A percentile compares a stretch with the other conserved stretches of the same genome.
Conservation (phyloP, 805 yeast genomes). For the Ogataea zsoltii region DNA sequence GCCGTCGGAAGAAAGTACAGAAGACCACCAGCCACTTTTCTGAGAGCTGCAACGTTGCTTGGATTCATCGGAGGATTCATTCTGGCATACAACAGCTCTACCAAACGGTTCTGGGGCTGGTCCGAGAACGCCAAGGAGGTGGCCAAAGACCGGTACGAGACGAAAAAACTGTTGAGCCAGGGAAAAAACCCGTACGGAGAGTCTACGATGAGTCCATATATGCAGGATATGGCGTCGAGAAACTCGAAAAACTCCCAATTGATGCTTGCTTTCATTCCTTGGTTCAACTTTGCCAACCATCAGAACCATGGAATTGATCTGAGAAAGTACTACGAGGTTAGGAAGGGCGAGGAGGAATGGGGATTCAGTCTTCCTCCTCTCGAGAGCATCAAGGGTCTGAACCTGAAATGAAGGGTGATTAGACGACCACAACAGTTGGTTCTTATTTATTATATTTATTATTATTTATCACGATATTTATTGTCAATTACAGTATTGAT, state of each 20-base stretch:
- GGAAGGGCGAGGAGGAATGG: conserved; percentile 62
- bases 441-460: conserved; percentile 10
- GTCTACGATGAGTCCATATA: conserved; percentile 63
- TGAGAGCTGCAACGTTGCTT: conserved; percentile 60
- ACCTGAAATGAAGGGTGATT: conserved; percentile 3
- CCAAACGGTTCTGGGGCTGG: conserved; percentile 77
- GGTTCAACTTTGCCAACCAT: conserved; percentile 81
- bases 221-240: conserved; percentile 74
- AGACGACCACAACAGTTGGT: no score
- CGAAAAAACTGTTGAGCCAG: conserved; percentile 61
- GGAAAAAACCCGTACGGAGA: conserved; percentile 67
- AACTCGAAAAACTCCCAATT: conserved; percentile 73
- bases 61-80: conserved; percentile 77
- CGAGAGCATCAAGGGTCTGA: conserved; percentile 44
- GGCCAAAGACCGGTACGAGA: conserved; percentile 68
- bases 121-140: conserved; percentile 73
- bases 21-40: conserved; percentile 53
- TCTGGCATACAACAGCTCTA: conserved; percentile 65
- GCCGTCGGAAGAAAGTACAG: conserved; percentile 44
- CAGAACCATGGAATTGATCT: conserved; percentile 80
- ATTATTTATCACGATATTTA: conserved; percentile 2
- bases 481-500: no score
- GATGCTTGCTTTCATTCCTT: conserved; percentile 63
- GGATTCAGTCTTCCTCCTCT: conserved; percentile 46
- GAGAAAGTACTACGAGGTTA: conserved; percentile 54